Evolutionary conservation across 2,329 filamentous ascomycete genomes (phyloP).

Genomic region (Phaeosphaeriaceae sp.): DNA sequence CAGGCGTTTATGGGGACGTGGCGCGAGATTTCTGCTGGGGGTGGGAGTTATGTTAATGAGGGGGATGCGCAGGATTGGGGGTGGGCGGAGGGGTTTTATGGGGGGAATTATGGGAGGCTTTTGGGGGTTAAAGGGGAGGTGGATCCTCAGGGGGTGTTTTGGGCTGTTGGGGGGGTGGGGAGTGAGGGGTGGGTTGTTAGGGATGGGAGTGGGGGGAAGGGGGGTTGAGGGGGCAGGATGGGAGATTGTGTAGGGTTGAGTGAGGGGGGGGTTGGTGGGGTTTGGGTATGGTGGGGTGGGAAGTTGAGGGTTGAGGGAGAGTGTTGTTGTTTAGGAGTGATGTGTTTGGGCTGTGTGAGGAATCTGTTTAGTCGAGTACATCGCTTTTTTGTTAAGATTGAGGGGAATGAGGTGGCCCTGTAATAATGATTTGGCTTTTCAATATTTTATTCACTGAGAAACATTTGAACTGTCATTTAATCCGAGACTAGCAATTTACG

Average conservation of each 20-base stretch:
- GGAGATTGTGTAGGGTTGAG: constrained; percentile 26
- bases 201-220: constrained; percentile 18
- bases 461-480: too few species aligned
- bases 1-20: constrained; percentile 31
- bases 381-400: too few species aligned
- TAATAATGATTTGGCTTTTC: too few species aligned
- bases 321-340: too few species aligned
- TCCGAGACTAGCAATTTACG: too few species aligned
- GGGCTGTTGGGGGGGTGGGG: constrained; percentile 27
- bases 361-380: too few species aligned
- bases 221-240: constrained; percentile 31
- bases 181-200: constrained; percentile 35
- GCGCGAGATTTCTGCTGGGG: constrained; percentile 27
- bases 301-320: too few species aligned
- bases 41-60: constrained; percentile 37
- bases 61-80: constrained; percentile 35
- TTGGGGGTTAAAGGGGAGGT: constrained; percentile 24
- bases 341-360: too few species aligned
- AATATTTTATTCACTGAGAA: too few species aligned
- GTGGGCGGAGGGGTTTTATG: constrained; percentile 34
- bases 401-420: too few species aligned
- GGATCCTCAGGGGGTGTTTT: constrained; percentile 38
- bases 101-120: constrained; percentile 30
- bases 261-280: not conserved
- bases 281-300: too few species aligned